Evolutionary conservation across 2,329 filamentous ascomycete species (phyloP), one percentile per base, ranked within the genome.

Genomic region (Diplocarpon mali): DNA sequence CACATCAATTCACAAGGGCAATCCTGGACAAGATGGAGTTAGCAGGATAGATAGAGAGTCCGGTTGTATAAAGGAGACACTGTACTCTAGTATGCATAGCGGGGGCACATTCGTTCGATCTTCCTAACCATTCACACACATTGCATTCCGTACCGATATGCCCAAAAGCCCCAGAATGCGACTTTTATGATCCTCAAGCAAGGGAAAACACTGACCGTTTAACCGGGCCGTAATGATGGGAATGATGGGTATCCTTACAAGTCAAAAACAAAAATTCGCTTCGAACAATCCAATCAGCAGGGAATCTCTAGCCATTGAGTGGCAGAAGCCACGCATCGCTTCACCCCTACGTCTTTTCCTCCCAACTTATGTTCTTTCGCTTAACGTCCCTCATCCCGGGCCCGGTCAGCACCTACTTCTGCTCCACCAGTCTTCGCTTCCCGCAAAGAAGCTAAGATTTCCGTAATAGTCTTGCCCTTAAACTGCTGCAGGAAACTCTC

Each of bases 11-110:
- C 73, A 96, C 92, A 61, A 76, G 83, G 61, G 89, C 92, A 60
- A 85, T 98, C 63, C 76, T 98, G 63, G 79, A 89, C 72, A 86
- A 92, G 76, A 94, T 98, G 88, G 90, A 96, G 74, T 64, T 51
- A 38, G 56, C 58, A 15, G 53, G 46, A 52, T 61, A 60, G 42
- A 53, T 12, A 38, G 41, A 29, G 13, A 37, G 24, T 31, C 38
- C 27, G 39, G 37, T 50, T 60, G 57, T 60, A 58, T 46, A 58
- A 53, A 59, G 48, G 36, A 32, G 47, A 42, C 42, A 41, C 40
- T 59, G 55, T 59, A 59, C 48, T 54, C 49, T 57, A 57, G 52
- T 32, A 47, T 54, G 55, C 51, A 58, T 57, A 49, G 51, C 50
- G 50, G 16, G 47, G 40, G 34, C 15, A 17, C 51, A 37, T 35